A percentile compares a stretch with the other conserved stretches of the same genome.
These are phyloP conservation scores for Hondaea fermentalgiana DNA, from an alignment of 108 stramenopile species.

Conservation along the genomic window DNA sequence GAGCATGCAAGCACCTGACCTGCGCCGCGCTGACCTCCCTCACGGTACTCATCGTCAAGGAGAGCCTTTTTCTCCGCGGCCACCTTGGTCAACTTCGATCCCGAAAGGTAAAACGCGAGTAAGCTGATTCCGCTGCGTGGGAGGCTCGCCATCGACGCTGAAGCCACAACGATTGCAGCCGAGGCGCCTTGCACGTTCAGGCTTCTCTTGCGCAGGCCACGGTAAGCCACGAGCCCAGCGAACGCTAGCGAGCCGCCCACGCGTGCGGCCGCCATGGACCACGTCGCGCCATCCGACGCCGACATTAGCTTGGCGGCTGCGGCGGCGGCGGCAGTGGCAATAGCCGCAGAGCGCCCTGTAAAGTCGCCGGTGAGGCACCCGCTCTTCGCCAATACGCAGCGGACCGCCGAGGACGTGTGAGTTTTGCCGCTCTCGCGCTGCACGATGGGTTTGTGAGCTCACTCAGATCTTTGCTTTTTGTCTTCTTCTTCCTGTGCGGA, in stretches of 20 bases:
- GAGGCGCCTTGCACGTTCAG: conserved; percentile 5
- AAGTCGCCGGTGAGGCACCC: too few species aligned
- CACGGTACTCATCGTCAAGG: background rate
- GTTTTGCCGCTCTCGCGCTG: too few species aligned
- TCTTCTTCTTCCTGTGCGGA: too few species aligned
- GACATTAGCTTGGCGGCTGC: background rate
- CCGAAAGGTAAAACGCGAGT: conserved; percentile 11
- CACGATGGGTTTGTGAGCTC: too few species aligned
- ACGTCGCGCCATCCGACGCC: background rate
- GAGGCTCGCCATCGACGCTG: background rate
- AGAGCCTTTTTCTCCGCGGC: background rate
- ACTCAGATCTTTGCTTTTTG: too few species aligned
- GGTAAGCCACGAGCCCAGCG: background rate
- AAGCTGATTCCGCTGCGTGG: conserved; percentile 1
- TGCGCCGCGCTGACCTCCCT: conserved; percentile 2
- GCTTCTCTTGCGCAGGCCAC: background rate
- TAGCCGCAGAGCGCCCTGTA: too few species aligned
- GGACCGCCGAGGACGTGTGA: too few species aligned
- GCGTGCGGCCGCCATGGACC: background rate
- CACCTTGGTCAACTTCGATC: conserved; percentile 18
- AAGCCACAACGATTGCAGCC: conserved; percentile 24
- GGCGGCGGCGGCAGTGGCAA: background rate
- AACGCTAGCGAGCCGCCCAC: background rate
- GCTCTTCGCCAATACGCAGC: too few species aligned
- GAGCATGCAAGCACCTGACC: conserved; percentile 27